Percentiles rank a stretch among this genome's conserved stretches.
phyloP scores from a whole-genome alignment of 129 eudicot species.

The Deinandra increscens region DNA sequence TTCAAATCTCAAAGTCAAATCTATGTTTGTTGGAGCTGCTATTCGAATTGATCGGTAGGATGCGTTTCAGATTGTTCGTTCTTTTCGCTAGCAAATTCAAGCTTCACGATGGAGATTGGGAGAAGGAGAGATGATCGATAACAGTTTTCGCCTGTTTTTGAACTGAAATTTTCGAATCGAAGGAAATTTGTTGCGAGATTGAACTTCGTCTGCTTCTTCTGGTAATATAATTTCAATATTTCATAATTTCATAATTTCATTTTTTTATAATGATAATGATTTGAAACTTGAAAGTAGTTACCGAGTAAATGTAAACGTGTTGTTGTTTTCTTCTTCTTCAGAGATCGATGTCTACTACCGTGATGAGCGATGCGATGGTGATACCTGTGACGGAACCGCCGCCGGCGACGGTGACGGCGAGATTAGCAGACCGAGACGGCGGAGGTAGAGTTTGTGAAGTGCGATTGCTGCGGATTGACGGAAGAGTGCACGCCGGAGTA shows the following conservation, averaged over 20 bases:
- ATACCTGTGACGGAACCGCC: constrained; percentile 45
- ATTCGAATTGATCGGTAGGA: background rate
- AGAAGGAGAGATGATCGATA: constrained; percentile 40
- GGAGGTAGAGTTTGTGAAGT: constrained; percentile 57
- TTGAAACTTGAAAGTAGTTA: background rate
- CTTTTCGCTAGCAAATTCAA: constrained; percentile 43
- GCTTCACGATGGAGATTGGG: constrained; percentile 53
- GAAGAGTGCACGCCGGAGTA: constrained; percentile 76
- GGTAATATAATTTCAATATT: constrained; percentile 25
- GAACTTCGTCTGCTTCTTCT: background rate
- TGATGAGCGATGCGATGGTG: constrained; percentile 54
- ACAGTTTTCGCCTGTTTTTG: background rate
- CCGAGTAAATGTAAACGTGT: background rate
- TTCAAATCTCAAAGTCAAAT: background rate
- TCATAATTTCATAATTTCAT: no score
- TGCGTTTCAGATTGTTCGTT: constrained; percentile 45
- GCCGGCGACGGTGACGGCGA: constrained; percentile 29
- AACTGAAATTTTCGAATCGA: background rate
- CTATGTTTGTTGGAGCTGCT: background rate
- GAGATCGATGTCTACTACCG: constrained; percentile 50
- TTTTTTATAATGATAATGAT: background rate
- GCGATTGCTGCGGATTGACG: constrained; percentile 73
- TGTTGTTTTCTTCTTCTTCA: background rate
- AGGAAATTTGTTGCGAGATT: background rate
- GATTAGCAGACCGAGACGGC: constrained; percentile 16